Conservation (phyloP, 2,329 filamentous ascomycete genomes). For the Epichloe uncinata region DNA sequence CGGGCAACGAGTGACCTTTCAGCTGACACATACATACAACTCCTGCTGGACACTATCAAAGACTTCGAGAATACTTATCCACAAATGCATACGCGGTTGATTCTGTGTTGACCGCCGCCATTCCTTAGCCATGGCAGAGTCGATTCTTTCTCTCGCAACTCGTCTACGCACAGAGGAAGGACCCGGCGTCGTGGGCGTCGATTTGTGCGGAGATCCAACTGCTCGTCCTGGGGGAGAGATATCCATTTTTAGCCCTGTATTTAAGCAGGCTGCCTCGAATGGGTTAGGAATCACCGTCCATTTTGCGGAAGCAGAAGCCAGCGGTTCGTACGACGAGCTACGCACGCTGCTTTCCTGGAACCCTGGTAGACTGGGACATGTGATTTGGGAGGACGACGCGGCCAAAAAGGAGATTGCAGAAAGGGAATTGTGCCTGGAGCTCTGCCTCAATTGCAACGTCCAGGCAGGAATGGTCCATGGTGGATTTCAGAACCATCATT, state of each 20-base stretch:
- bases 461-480: constrained; percentile 59
- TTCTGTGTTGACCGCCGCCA: constrained; percentile 62
- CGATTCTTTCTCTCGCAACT: constrained; percentile 50
- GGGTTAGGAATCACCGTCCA: constrained; percentile 58
- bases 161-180: constrained; percentile 26
- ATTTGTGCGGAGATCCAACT: constrained; percentile 64
- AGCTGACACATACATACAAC: constrained; percentile 49
- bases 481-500: constrained; percentile 58
- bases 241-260: constrained; percentile 42
- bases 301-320: constrained; percentile 57
- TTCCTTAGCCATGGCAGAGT: constrained; percentile 42
- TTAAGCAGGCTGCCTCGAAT: constrained; percentile 38
- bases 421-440: constrained; percentile 51
- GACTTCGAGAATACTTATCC: constrained; percentile 29
- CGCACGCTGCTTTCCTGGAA: constrained; percentile 47
- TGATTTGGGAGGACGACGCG: constrained; percentile 55
- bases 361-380: constrained; percentile 62
- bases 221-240: constrained; percentile 42
- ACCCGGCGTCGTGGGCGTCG: constrained; percentile 55
- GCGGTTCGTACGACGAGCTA: constrained; percentile 46
- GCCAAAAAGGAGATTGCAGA: constrained; percentile 41
- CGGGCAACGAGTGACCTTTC: constrained; percentile 46
- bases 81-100: constrained; percentile 47
- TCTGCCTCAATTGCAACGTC: constrained; percentile 74
- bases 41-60: constrained; percentile 51